These are phyloP conservation scores for Geosmithia morbida DNA, from an alignment of 2,329 filamentous ascomycete genomes.

Conservation along the genomic window DNA sequence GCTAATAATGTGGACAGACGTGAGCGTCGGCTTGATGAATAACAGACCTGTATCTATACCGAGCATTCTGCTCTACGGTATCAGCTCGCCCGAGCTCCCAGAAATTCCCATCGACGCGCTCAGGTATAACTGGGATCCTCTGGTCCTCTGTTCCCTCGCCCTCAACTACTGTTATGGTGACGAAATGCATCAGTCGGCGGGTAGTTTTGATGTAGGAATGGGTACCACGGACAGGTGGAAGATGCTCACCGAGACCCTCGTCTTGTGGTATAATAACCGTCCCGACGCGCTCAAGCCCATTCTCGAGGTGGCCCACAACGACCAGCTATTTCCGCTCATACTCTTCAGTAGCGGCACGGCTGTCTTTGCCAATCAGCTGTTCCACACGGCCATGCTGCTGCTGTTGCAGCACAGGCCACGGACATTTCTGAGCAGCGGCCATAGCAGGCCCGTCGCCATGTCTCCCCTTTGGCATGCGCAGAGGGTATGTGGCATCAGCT, in stretches of 20 bases:
- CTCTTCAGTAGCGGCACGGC: conserved; percentile 22
- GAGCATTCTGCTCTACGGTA: conserved; percentile 6
- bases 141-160: conserved; percentile 18
- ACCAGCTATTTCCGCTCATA: conserved; percentile 17
- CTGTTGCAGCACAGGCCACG: conserved; percentile 35
- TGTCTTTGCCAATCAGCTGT: conserved; percentile 38
- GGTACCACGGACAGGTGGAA: conserved; percentile 4
- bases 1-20: conserved; percentile 6
- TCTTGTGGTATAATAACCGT: conserved; percentile 16
- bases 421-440: conserved; percentile 12
- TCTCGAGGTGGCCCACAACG: conserved; percentile 14
- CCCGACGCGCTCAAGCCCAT: conserved; percentile 17
- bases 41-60: conserved; percentile 11
- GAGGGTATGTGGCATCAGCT: conserved; percentile 30
- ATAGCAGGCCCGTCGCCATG: conserved; percentile 14
- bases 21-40: conserved; percentile 13
- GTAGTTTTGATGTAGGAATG: not conserved
- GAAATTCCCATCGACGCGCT: conserved; percentile 4
- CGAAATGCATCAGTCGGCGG: not conserved
- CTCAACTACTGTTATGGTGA: conserved; percentile 14
- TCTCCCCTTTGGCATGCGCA: conserved; percentile 33
- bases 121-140: conserved; percentile 10
- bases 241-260: conserved; percentile 9
- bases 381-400: conserved; percentile 38
- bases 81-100: not conserved